Evolutionary conservation across 371 early-diverging fungal genomes (phyloP).

Genomic region (Mucor irregularis): DNA sequence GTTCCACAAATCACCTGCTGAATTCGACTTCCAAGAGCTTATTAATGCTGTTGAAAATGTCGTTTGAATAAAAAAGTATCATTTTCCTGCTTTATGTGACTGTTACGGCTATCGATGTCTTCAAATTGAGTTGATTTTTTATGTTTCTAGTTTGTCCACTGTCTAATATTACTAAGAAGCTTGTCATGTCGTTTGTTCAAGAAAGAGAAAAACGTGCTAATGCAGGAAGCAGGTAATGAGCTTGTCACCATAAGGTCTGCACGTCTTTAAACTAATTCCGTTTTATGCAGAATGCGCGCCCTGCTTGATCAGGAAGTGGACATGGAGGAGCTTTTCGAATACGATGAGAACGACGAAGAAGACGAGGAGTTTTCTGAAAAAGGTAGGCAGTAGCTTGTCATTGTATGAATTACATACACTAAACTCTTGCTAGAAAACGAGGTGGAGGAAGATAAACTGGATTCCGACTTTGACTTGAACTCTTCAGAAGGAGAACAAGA

Average conservation of each 20-base stretch:
- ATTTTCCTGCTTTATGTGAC: neutral
- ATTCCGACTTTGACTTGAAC: slow-evolving; percentile 64
- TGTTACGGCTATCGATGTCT: neutral
- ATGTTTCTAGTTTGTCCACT: too few relatives aligned
- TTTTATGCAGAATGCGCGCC: slow-evolving; percentile 51
- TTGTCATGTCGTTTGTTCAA: slow-evolving; percentile 51
- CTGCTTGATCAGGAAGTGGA: slow-evolving; percentile 60
- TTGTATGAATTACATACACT: too few relatives aligned
- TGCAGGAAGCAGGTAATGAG: slow-evolving; percentile 61
- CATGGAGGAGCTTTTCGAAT: slow-evolving; percentile 62
- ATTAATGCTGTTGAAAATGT: slow-evolving; percentile 66
- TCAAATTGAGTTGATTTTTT: too few relatives aligned
- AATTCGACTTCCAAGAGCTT: slow-evolving; percentile 79
- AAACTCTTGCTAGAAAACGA: slow-evolving; percentile 20
- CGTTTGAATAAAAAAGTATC: slow-evolving; percentile 18
- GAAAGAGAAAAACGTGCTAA: slow-evolving; percentile 56
- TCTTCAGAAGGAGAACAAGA: slow-evolving; percentile 63
- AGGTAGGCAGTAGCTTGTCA: too few relatives aligned
- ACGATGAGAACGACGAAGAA: slow-evolving; percentile 55
- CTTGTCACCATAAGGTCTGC: neutral
- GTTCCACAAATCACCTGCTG: slow-evolving; percentile 75
- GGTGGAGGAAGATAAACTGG: slow-evolving; percentile 58
- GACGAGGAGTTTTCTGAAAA: slow-evolving; percentile 56
- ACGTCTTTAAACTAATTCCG: neutral
- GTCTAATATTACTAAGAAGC: too few relatives aligned